These are phyloP conservation scores for Aristolochia fimbriata DNA, from an alignment of 164 flowering plant genomes.

Conservation along the genomic window DNA sequence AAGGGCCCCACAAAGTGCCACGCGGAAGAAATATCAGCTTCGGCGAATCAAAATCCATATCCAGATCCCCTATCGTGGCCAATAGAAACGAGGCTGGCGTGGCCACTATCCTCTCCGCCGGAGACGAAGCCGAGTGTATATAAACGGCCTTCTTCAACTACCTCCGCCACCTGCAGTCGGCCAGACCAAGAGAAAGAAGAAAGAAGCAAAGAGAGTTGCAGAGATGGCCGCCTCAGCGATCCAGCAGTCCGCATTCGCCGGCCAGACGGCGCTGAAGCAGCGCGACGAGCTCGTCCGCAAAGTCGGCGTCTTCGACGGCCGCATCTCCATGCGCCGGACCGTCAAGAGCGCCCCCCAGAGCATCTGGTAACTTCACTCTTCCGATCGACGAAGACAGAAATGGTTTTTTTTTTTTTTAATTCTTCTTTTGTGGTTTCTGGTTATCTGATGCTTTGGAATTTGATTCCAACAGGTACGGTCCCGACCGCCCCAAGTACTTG, in stretches of 20 bases:
- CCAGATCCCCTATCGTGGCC: slow-evolving; percentile 4
- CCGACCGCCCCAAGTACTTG: slow-evolving; percentile 20
- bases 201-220: too few relatives aligned
- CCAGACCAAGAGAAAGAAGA: too few relatives aligned
- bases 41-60: slow-evolving; percentile 4
- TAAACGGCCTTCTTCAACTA: background rate
- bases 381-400: too few relatives aligned
- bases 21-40: slow-evolving; percentile 6
- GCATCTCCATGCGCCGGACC: slow-evolving; percentile 34
- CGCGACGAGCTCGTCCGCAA: slow-evolving; percentile 36
- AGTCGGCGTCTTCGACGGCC: slow-evolving; percentile 26
- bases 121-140: background rate
- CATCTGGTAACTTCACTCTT: slow-evolving; percentile 25
- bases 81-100: slow-evolving; percentile 10
- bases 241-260: slow-evolving; percentile 32
- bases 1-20: background rate
- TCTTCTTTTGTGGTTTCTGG: background rate
- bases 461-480: slow-evolving; percentile 15
- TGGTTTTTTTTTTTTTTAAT: background rate
- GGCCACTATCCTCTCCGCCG: slow-evolving; percentile 17
- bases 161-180: too few relatives aligned
- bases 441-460: too few relatives aligned
- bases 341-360: slow-evolving; percentile 30
- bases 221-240: slow-evolving; percentile 33
- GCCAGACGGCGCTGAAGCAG: slow-evolving; percentile 30